Percentiles rank a stretch among this genome's conserved stretches.
Evolutionary conservation across 140 eudicot species (phyloP).

Genomic region (Anethum foeniculum): DNA sequence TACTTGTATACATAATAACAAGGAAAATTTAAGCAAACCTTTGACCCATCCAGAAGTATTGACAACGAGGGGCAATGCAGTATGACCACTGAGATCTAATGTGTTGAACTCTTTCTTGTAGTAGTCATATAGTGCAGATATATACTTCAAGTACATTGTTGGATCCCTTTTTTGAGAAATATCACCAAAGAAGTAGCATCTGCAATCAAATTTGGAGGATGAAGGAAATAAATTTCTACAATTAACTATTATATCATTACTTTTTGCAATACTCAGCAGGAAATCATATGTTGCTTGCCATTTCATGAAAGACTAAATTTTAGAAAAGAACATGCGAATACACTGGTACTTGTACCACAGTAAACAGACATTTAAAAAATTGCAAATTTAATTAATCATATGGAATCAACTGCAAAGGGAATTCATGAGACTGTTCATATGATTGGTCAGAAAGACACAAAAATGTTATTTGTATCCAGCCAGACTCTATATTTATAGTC

Average conservation of each 20-base stretch:
- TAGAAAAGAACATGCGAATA: background rate
- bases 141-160: slow-evolving; percentile 39
- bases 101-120: slow-evolving; percentile 34
- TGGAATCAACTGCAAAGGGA: background rate
- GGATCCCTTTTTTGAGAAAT: slow-evolving; percentile 88
- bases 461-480: background rate
- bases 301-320: background rate
- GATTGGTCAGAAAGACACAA: background rate
- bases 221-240: background rate
- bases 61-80: slow-evolving; percentile 63
- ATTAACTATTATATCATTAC: background rate
- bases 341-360: background rate
- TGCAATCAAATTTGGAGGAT: slow-evolving; percentile 20
- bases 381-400: background rate
- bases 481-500: slow-evolving; percentile 1
- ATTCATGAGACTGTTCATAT: background rate
- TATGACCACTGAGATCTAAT: slow-evolving; percentile 13
- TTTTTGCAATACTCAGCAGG: background rate
- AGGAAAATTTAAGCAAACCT: slow-evolving; percentile 36
- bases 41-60: slow-evolving; percentile 98
- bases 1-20: background rate
- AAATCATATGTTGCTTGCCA: background rate
- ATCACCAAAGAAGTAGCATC: slow-evolving; percentile 96
- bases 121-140: slow-evolving; percentile 55
- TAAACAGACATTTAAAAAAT: background rate